phyloP scores from a whole-genome alignment of 495 filamentous ascomycete genomes.

The Acidomyces sp. region DNA sequence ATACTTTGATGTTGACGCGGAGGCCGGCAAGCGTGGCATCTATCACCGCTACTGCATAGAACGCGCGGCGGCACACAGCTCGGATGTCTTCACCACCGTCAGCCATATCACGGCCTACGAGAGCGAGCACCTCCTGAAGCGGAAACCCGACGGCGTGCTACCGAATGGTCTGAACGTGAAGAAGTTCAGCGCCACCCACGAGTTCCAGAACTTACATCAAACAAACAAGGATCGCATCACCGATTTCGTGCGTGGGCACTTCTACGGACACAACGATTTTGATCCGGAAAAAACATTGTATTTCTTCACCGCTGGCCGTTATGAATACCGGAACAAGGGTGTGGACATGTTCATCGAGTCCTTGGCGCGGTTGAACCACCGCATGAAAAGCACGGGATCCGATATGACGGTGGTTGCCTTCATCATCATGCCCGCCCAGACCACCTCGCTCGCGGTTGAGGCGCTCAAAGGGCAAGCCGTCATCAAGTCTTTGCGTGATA shows the following conservation, averaged over 20 bases:
- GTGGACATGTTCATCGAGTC: constrained; percentile 99
- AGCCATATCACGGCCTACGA: constrained; percentile 98
- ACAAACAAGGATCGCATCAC: constrained; percentile 95
- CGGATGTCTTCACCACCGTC: constrained; percentile 96
- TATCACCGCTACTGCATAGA: constrained; percentile 99
- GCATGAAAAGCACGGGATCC: constrained; percentile 68
- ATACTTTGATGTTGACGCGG: constrained; percentile 89
- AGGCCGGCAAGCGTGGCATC: constrained; percentile 94
- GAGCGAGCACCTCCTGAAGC: constrained; percentile 91
- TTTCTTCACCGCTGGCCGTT: constrained; percentile 90
- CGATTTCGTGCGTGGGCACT: constrained; percentile 95
- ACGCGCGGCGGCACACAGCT: constrained; percentile 75
- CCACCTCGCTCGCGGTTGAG: constrained; percentile 90
- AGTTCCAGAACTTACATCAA: constrained; percentile 97
- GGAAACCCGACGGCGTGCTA: constrained; percentile 91
- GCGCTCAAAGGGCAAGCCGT: constrained; percentile 92
- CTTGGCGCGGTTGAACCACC: constrained; percentile 84
- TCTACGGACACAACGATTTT: constrained; percentile 96
- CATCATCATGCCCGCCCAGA: constrained; percentile 97
- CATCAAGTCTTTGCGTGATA: constrained; percentile 89
- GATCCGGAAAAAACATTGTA: constrained; percentile 95
- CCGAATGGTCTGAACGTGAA: constrained; percentile 97
- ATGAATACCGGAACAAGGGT: constrained; percentile 96
- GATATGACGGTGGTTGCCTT: constrained; percentile 97
- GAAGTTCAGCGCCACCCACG: constrained; percentile 96